Percentiles rank a stretch among this genome's conserved stretches.
phyloP scores from a whole-genome alignment of 768 basidiomycete genomes.

The Ephemerocybe angulata region DNA sequence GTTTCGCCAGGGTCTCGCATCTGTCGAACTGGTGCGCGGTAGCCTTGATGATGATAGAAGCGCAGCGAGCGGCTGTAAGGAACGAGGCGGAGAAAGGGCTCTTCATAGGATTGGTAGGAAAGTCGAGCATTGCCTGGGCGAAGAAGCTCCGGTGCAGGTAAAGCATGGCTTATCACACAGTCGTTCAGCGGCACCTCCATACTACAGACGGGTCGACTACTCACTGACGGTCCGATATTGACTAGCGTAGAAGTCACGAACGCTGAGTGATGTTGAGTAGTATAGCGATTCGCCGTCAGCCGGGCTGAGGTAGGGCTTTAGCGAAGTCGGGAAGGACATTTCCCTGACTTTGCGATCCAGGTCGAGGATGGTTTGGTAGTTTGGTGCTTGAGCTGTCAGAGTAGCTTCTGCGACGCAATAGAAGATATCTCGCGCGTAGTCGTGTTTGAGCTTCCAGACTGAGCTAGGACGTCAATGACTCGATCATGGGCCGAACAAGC shows the following conservation, averaged over 20 bases:
- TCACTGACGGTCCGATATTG: constrained; percentile 58
- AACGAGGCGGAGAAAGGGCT: constrained; percentile 56
- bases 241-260: constrained; percentile 53
- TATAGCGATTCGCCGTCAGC: constrained; percentile 47
- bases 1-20: constrained; percentile 44
- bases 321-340: constrained; percentile 40
- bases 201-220: constrained; percentile 21
- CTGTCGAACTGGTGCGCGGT: constrained; percentile 47
- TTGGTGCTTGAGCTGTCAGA: constrained; percentile 44
- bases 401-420: constrained; percentile 45
- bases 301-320: constrained; percentile 41
- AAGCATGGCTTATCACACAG: constrained; percentile 38
- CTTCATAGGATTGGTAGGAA: constrained; percentile 49
- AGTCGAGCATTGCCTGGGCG: constrained; percentile 53
- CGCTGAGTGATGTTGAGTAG: constrained; percentile 45
- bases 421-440: constrained; percentile 48
- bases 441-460: constrained; percentile 61
- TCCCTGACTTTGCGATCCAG: constrained; percentile 49
- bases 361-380: constrained; percentile 46
- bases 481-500: neutral
- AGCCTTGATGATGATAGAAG: constrained; percentile 48
- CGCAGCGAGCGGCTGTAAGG: constrained; percentile 50
- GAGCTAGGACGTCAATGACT: neutral
- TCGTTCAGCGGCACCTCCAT: neutral
- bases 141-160: constrained; percentile 57